Base-by-base conservation (phyloP, 345 rosid species). In the Lepidium didymum region DNA sequence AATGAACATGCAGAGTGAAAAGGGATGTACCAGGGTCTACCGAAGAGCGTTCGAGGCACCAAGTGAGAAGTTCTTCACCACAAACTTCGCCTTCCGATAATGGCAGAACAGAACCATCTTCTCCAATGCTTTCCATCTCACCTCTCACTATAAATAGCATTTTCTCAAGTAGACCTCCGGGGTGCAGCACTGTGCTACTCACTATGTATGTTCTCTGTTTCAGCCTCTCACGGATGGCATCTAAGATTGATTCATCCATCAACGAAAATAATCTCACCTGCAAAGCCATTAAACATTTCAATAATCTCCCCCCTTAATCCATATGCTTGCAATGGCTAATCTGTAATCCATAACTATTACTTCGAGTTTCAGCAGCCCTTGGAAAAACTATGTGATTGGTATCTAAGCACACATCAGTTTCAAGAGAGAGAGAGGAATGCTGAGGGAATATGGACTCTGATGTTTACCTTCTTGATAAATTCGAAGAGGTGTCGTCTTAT, bases 111-210 rank as follows among this genome's bases (percentile, higher is more conserved):
- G 68, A 79, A 5, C 87, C 83, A 36, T 85, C 89, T 37, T 82
- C 91, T 67, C 81, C 93, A 16, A 72, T 67, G 61, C 90, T 92
- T 71, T 80, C 87, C 81, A 92, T 75, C 70, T 83, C 82, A 62
- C 98, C 98, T 6, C 93, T 91, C 64, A 89, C 96, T 45, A 92
- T 83, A 64, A 92, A 92, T 36, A 87, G 76, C 96, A 92, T 86
- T 83, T 85, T 87, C 61, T 87, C 95, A 36, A 92, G 77, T 40
- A 84, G 72, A 45, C 91, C 81, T 52, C 86, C 84, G 0, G 23
- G 83, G 64, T 70, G 75, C 78, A 92, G 69, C 36, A 92, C 76
- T 46, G 50, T 76, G 81, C 96, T 84, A 60, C 83, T 88, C 16
- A 74, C 34, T 52, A 86, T 86, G 79, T 86, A 92, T 40, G 83